These are phyloP conservation scores for Poa annua DNA, from an alignment of 176 grass and related monocot species.

Conservation along the genomic window DNA sequence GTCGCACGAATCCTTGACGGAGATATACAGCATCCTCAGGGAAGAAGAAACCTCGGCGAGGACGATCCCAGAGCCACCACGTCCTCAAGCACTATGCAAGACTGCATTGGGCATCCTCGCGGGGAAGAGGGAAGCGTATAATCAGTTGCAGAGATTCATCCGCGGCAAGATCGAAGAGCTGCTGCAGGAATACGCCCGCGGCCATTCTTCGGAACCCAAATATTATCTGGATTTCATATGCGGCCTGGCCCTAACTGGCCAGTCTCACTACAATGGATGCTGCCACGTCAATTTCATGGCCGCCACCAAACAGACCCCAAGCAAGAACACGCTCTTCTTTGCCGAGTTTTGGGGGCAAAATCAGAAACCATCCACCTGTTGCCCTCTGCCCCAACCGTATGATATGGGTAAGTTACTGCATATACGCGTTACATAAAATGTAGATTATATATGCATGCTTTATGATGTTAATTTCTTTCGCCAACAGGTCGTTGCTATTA, in stretches of 20 bases:
- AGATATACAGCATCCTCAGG: too few relatives aligned
- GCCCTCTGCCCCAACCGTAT: constrained; percentile 8
- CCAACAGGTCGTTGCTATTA: constrained; percentile 5
- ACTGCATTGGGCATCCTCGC: neutral
- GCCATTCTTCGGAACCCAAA: neutral
- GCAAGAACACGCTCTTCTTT: neutral
- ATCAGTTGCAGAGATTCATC: neutral
- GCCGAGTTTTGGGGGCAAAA: neutral
- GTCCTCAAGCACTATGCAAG: neutral
- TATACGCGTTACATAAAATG: too few relatives aligned
- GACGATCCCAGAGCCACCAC: too few relatives aligned
- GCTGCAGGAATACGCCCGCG: neutral
- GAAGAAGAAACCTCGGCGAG: too few relatives aligned
- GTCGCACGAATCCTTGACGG: neutral
- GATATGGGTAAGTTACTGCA: neutral
- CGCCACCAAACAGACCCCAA: too few relatives aligned
- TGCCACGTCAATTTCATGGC: too few relatives aligned
- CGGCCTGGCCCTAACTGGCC: neutral
- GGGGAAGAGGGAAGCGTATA: neutral
- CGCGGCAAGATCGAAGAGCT: neutral
- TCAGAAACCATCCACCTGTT: neutral
- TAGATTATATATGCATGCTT: too few relatives aligned
- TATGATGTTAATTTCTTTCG: too few relatives aligned
- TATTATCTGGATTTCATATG: neutral
- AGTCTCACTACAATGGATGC: neutral